Evolutionary conservation across 345 rosid species (phyloP).

Genomic region (Aquilaria sinensis): DNA sequence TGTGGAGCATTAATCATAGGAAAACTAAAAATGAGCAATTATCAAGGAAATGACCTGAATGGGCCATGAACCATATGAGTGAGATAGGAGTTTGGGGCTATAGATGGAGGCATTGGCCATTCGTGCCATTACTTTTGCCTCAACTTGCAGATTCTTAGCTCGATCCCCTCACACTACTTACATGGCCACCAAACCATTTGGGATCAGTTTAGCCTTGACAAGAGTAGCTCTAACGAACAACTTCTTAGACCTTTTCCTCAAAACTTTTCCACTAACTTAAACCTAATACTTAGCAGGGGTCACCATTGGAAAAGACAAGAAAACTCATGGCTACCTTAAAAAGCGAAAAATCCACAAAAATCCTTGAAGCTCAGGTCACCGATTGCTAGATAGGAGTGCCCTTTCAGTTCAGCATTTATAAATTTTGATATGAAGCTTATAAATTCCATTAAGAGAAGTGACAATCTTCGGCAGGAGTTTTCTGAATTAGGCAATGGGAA

Average conservation of each 20-base stretch:
- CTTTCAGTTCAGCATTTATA: too few relatives aligned
- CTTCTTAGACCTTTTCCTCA: neutral
- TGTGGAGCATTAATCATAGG: neutral
- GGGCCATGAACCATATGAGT: slow-evolving; percentile 65
- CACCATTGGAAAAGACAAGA: slow-evolving; percentile 2
- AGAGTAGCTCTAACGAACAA: slow-evolving; percentile 31
- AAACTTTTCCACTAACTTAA: neutral
- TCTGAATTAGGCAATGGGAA: too few relatives aligned
- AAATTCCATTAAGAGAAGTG: too few relatives aligned
- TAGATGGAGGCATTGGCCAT: slow-evolving; percentile 80
- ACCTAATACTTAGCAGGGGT: neutral
- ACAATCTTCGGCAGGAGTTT: too few relatives aligned
- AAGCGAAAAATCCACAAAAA: too few relatives aligned
- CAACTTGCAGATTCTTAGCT: slow-evolving; percentile 75
- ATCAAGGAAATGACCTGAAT: slow-evolving; percentile 39
- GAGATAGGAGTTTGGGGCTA: slow-evolving; percentile 64
- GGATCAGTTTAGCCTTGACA: slow-evolving; percentile 27
- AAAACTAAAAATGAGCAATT: neutral
- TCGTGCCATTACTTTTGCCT: slow-evolving; percentile 72
- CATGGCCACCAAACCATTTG: slow-evolving; percentile 21
- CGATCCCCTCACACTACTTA: slow-evolving; percentile 32
- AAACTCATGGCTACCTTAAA: slow-evolving; percentile 4
- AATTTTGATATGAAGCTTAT: too few relatives aligned
- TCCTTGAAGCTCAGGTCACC: too few relatives aligned
- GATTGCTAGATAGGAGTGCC: too few relatives aligned